These are phyloP conservation scores for Fusarium sp. DNA, from an alignment of 2,329 filamentous ascomycete species.

Conservation along the genomic window DNA sequence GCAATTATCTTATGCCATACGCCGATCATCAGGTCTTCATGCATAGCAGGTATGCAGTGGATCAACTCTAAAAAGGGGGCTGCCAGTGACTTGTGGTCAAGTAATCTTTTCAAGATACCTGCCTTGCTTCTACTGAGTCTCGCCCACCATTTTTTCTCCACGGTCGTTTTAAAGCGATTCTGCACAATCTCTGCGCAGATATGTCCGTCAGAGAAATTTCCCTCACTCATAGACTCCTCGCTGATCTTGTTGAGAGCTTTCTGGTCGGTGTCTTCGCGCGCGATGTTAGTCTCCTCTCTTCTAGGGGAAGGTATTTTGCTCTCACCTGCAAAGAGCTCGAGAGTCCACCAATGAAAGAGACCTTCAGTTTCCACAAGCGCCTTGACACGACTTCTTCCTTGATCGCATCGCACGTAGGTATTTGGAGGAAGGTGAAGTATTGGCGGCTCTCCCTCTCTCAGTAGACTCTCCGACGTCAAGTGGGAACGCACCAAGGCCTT, in stretches of 20 bases:
- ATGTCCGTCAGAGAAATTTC: conserved; percentile 3
- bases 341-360: conserved; percentile 9
- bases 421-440: conserved; percentile 6
- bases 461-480: neutral
- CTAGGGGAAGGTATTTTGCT: neutral
- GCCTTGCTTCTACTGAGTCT: neutral
- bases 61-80: neutral
- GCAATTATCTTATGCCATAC: conserved; percentile 8
- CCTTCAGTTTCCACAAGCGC: conserved; percentile 1
- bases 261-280: neutral
- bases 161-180: neutral
- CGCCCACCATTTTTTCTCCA: conserved; percentile 1
- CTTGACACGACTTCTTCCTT: conserved; percentile 3
- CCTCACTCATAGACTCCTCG: conserved; percentile 2
- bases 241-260: neutral
- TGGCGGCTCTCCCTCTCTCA: neutral
- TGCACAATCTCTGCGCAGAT: conserved; percentile 2
- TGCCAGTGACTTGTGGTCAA: conserved; percentile 1
- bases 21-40: conserved; percentile 3
- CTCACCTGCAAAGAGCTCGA: conserved; percentile 7
- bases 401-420: conserved; percentile 1
- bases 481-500: neutral
- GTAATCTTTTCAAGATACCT: neutral
- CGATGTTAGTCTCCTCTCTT: conserved; percentile 9
- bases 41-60: neutral